phyloP scores from a whole-genome alignment of 805 yeast genomes.

The Kockiozyma suomiensis region DNA sequence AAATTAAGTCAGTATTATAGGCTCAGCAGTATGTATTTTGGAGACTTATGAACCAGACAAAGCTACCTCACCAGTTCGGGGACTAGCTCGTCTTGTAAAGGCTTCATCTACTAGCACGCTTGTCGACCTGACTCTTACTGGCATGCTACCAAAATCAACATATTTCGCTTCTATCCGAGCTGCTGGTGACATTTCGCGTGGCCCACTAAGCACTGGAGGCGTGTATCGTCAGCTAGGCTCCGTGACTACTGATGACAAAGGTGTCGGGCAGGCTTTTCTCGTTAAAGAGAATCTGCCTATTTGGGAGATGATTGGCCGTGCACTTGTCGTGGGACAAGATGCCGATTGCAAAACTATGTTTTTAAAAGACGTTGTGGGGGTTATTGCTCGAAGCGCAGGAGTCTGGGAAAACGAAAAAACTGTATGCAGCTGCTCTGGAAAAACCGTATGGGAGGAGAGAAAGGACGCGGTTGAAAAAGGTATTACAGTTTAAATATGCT shows the following conservation, averaged over 20 bases:
- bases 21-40: conserved; percentile 85
- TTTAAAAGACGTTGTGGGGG: conserved; percentile 59
- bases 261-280: conserved; percentile 31
- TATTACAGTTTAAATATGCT: conserved; percentile 16
- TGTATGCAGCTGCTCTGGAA: conserved; percentile 93
- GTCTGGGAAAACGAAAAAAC: conserved; percentile 94
- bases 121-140: conserved; percentile 79
- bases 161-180: conserved; percentile 71
- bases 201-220: conserved; percentile 68
- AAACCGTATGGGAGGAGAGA: conserved; percentile 95
- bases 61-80: conserved; percentile 66
- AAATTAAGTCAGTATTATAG: conserved; percentile 1
- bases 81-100: conserved; percentile 81
- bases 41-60: conserved; percentile 65
- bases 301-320: conserved; percentile 38
- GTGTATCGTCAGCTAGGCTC: conserved; percentile 52
- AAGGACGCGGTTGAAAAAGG: conserved; percentile 71
- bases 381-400: conserved; percentile 94
- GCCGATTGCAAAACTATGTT: conserved; percentile 40
- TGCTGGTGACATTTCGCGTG: conserved; percentile 75
- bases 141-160: conserved; percentile 58
- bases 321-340: conserved; percentile 52
- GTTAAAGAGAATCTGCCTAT: conserved; percentile 30
- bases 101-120: conserved; percentile 56
- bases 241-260: conserved; percentile 25